Percentiles rank a stretch among this genome's conserved stretches.
Evolutionary conservation across 352 stramenopile genomes (phyloP).

Genomic region (Globisporangium nunn): DNA sequence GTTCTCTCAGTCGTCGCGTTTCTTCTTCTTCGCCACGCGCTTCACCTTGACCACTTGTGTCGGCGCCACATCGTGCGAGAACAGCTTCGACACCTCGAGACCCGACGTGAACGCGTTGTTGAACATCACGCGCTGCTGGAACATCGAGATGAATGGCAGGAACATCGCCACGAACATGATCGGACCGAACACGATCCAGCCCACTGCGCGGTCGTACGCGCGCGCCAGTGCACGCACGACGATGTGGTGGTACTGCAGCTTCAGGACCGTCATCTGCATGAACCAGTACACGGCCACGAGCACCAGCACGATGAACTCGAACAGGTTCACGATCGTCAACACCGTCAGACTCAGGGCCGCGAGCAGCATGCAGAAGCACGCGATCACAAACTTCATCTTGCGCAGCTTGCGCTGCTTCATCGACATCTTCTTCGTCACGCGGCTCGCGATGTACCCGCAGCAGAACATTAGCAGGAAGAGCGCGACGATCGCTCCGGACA

Average conservation of each 20-base stretch:
- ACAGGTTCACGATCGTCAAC: conserved; percentile 61
- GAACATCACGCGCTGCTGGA: conserved; percentile 89
- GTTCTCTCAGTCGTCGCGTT: conserved; percentile 60
- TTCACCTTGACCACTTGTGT: conserved; percentile 83
- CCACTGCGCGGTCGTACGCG: conserved; percentile 66
- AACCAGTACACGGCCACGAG: conserved; percentile 82
- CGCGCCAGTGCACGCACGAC: conserved; percentile 71
- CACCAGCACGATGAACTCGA: conserved; percentile 66
- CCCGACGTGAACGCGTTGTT: conserved; percentile 87
- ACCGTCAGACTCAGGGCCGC: conserved; percentile 66
- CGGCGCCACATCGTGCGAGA: conserved; percentile 77
- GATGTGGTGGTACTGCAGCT: conserved; percentile 81
- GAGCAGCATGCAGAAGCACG: conserved; percentile 59
- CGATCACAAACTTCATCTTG: conserved; percentile 84
- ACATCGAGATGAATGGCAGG: conserved; percentile 80
- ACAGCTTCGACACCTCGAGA: conserved; percentile 85
- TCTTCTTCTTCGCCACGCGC: conserved; percentile 87
- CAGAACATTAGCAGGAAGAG: conserved; percentile 70
- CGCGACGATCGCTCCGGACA: conserved; percentile 57
- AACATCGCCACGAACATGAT: conserved; percentile 89
- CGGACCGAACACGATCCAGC: conserved; percentile 85
- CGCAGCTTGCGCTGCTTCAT: conserved; percentile 87
- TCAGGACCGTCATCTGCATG: conserved; percentile 73
- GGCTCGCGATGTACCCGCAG: conserved; percentile 79
- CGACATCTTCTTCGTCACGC: conserved; percentile 86